Conservation (phyloP, 2,329 filamentous ascomycete species). For the Talaromyces sp. region DNA sequence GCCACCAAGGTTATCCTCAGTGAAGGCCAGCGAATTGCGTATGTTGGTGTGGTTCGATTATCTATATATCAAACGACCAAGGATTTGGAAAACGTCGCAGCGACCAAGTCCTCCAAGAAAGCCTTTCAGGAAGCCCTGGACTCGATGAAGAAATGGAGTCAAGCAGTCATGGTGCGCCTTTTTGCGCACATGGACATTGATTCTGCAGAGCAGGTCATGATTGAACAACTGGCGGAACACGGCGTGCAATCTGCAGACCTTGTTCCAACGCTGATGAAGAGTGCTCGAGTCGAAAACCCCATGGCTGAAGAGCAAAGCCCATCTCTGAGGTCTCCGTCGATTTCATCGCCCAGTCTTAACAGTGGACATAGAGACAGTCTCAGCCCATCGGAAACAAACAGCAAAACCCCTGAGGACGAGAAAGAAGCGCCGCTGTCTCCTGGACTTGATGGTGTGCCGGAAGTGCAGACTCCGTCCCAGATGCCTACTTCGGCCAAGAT, state of each 20-base stretch:
- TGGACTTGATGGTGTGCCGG: constrained; percentile 65
- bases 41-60: constrained; percentile 82
- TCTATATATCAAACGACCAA: constrained; percentile 73
- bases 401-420: constrained; percentile 47
- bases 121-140: constrained; percentile 65
- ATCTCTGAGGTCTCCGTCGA: constrained; percentile 35
- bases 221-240: constrained; percentile 91
- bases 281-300: constrained; percentile 88
- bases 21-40: constrained; percentile 91
- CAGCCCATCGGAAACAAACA: constrained; percentile 27
- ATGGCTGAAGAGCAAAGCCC: constrained; percentile 54
- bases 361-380: constrained; percentile 22
- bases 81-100: constrained; percentile 57
- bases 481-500: constrained; percentile 76
- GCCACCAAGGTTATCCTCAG: constrained; percentile 93
- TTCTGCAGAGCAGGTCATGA: constrained; percentile 87
- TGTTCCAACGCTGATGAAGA: constrained; percentile 81
- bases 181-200: constrained; percentile 97
- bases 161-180: constrained; percentile 94
- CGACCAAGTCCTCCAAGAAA: constrained; percentile 66
- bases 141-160: constrained; percentile 88
- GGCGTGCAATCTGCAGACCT: constrained; percentile 81
- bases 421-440: constrained; percentile 37
- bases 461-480: constrained; percentile 76
- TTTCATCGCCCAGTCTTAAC: constrained; percentile 21